These are phyloP conservation scores for Diplocarpon rosae DNA, from an alignment of 2,329 filamentous ascomycete genomes.

Conservation along the genomic window DNA sequence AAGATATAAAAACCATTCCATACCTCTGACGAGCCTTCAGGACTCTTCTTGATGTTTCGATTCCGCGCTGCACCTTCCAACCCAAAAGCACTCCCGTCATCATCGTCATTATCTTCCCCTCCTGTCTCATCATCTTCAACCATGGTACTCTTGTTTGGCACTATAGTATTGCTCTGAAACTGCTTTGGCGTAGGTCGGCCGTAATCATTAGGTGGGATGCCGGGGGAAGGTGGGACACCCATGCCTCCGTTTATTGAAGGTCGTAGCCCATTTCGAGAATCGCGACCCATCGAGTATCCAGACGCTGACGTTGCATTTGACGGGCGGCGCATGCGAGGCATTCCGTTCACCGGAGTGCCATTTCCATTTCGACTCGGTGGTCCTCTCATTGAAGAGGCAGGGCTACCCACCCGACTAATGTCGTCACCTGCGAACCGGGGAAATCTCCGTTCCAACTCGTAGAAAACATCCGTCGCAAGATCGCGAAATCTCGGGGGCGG, in stretches of 20 bases:
- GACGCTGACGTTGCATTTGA: slow-evolving; percentile 49
- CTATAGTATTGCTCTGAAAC: slow-evolving; percentile 89
- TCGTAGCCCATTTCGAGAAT: slow-evolving; percentile 28
- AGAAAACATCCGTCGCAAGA: slow-evolving; percentile 90
- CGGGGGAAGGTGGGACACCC: slow-evolving; percentile 48
- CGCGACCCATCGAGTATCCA: slow-evolving; percentile 29
- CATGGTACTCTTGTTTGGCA: slow-evolving; percentile 96
- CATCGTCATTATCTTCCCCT: slow-evolving; percentile 68
- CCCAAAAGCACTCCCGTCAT: slow-evolving; percentile 58
- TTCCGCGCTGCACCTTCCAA: slow-evolving; percentile 34
- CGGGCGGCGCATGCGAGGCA: slow-evolving; percentile 33
- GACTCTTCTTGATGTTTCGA: slow-evolving; percentile 30
- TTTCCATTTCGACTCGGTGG: slow-evolving; percentile 44
- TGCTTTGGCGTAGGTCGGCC: slow-evolving; percentile 76
- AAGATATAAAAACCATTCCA: slow-evolving; percentile 5
- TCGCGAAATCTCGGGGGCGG: slow-evolving; percentile 81
- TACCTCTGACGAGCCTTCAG: slow-evolving; percentile 30
- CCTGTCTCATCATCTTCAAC: slow-evolving; percentile 79
- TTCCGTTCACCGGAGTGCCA: slow-evolving; percentile 49
- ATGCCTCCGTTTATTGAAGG: slow-evolving; percentile 29
- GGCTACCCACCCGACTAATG: slow-evolving; percentile 57
- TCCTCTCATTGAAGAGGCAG: slow-evolving; percentile 47
- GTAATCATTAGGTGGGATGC: slow-evolving; percentile 49
- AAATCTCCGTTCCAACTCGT: slow-evolving; percentile 83
- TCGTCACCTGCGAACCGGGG: slow-evolving; percentile 66